Base-by-base conservation (phyloP, 2,329 filamentous ascomycete genomes). In the Arthrinium puccinioides region DNA sequence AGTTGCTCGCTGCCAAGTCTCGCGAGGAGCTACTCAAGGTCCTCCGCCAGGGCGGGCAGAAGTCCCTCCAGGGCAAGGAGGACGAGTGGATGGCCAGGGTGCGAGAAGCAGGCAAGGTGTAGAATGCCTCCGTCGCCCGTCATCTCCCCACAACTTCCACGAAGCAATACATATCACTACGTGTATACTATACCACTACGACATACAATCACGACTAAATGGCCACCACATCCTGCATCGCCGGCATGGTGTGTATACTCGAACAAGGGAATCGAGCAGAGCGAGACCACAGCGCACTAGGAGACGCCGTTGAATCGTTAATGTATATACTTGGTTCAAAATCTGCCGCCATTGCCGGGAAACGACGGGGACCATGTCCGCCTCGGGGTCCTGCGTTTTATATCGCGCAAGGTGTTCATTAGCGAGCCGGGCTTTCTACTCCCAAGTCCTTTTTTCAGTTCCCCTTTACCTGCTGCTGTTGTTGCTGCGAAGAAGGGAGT, bases 1-100 rank as follows among this genome's bases (percentile, higher is more conserved):
- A 62, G 2, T 56, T 79, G 3, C 62, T 78, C 1, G 62, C 66
- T 8, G 61, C 68, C 9, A 64, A 62, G 45, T 68, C 58, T 3
- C 48, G 59, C 1, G 58, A 56, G 0, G 72, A 75, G 34, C 61
- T 76, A 4, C 42, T 35, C 6, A 57, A 57, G 38, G 48, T 53
- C 2, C 55, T 70, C 40, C 51, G 65, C 30, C 39, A 58, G 36
- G 46, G 56, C 42, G 44, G 40, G 15, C 46, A 45, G 20, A 19
- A 39, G n/a, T 38, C 39, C 9, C 24, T 41, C 4, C 48, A 52
- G 26, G 48, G 46, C 2, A 48, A 45, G 10, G 50, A 54, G 4
- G 52, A 57, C 18, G 41, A 44, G 11, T 59, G 51, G 42, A 54
- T 59, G 40, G 36, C 28, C n/a, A 45, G 41, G 21, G 43, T 57